Evolutionary conservation across 2,329 filamentous ascomycete species (phyloP).

Genomic region (Cladosporium sp.): DNA sequence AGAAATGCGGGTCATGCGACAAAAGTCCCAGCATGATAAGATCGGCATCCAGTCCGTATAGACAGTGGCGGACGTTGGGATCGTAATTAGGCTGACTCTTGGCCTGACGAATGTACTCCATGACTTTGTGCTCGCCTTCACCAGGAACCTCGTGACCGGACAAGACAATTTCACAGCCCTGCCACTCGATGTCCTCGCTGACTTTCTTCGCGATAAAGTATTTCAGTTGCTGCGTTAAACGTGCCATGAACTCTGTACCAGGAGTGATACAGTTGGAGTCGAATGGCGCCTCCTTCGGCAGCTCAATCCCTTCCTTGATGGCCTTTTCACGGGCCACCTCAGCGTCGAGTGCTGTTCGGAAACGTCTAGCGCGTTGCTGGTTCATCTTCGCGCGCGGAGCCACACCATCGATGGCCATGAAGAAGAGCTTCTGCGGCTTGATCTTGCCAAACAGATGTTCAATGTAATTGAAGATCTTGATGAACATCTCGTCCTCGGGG

Average conservation of each 20-base stretch:
- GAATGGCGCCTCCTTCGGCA: slow-evolving; percentile 93
- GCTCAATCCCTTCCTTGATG: slow-evolving; percentile 78
- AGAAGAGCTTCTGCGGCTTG: slow-evolving; percentile 96
- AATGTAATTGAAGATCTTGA: slow-evolving; percentile 99
- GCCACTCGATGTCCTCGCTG: slow-evolving; percentile 94
- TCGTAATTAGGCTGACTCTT: slow-evolving; percentile 94
- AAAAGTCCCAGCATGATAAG: slow-evolving; percentile 97
- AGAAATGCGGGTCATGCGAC: slow-evolving; percentile 98
- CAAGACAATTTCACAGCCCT: slow-evolving; percentile 90
- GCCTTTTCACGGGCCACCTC: slow-evolving; percentile 91
- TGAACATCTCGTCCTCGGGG: slow-evolving; percentile 98
- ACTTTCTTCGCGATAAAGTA: slow-evolving; percentile 99
- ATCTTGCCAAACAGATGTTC: slow-evolving; percentile 98
- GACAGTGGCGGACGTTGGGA: slow-evolving; percentile 88
- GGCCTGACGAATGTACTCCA: slow-evolving; percentile 98
- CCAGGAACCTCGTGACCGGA: slow-evolving; percentile 97
- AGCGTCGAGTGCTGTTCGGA: slow-evolving; percentile 86
- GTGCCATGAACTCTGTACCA: slow-evolving; percentile 96
- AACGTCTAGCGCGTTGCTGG: slow-evolving; percentile 91
- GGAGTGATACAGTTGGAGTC: slow-evolving; percentile 99
- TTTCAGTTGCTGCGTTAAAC: slow-evolving; percentile 86
- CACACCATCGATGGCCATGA: slow-evolving; percentile 98
- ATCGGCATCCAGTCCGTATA: slow-evolving; percentile 96
- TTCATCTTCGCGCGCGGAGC: slow-evolving; percentile 99
- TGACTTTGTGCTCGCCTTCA: slow-evolving; percentile 99